Evolutionary conservation across 1,284 basidiomycete genomes (phyloP).

Genomic region (Ceratobasidium sp.): DNA sequence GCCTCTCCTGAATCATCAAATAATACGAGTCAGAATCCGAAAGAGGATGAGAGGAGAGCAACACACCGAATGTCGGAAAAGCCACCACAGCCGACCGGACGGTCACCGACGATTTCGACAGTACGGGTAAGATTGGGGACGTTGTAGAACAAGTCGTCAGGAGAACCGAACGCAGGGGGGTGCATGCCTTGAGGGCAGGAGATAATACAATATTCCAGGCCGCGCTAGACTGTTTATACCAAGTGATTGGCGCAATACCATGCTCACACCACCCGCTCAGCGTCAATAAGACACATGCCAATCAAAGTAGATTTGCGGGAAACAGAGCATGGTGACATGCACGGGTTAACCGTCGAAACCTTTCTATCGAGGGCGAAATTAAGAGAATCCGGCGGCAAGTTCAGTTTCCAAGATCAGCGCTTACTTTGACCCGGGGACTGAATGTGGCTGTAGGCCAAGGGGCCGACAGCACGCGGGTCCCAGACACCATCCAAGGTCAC

Average conservation of each 20-base stretch:
- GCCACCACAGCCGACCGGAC: constrained; percentile 28
- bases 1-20: constrained; percentile 15
- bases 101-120: constrained; percentile 12
- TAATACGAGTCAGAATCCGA: neutral
- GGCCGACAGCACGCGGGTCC: too few species aligned
- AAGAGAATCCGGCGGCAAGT: neutral
- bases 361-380: too few species aligned
- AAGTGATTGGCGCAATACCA: constrained; percentile 3
- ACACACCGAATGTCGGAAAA: constrained; percentile 32
- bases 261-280: too few species aligned
- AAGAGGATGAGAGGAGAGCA: neutral
- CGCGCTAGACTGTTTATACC: neutral
- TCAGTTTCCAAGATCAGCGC: too few species aligned
- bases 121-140: constrained; percentile 17
- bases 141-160: constrained; percentile 22
- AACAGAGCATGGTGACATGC: constrained; percentile 12
- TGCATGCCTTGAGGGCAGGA: constrained; percentile 21
- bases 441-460: too few species aligned
- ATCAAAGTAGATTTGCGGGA: neutral
- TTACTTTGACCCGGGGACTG: too few species aligned
- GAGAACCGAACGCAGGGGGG: neutral
- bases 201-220: too few species aligned
- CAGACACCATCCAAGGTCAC: too few species aligned
- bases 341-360: too few species aligned
- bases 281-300: too few species aligned